Evolutionary conservation across 345 rosid species (phyloP).

Genomic region (Sonneratia caseolaris): DNA sequence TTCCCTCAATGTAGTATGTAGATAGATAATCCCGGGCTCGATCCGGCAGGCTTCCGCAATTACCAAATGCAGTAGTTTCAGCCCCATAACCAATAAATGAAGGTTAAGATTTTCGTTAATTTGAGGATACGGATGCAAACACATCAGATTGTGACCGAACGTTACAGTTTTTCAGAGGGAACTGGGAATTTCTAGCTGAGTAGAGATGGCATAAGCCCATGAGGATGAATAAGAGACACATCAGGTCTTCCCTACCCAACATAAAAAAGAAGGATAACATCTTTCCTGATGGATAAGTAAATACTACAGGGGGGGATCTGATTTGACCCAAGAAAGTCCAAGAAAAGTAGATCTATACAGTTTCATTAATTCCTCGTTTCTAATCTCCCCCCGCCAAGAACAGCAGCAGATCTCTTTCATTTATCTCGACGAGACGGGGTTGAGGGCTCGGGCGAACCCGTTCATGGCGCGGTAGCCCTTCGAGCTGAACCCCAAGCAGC

Average conservation of each 20-base stretch:
- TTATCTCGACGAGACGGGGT: slow-evolving; percentile 87
- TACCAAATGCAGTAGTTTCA: too few relatives aligned
- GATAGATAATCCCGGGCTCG: too few relatives aligned
- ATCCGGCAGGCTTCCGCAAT: not conserved
- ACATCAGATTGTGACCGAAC: too few relatives aligned
- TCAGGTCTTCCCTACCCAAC: not conserved
- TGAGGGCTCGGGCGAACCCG: slow-evolving; percentile 78
- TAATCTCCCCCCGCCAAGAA: slow-evolving; percentile 11
- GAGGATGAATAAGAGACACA: not conserved
- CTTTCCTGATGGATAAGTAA: not conserved
- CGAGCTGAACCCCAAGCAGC: slow-evolving; percentile 91
- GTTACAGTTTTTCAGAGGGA: too few relatives aligned
- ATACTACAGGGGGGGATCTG: not conserved
- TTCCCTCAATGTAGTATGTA: too few relatives aligned
- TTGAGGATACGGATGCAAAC: not conserved
- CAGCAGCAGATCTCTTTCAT: slow-evolving; percentile 2
- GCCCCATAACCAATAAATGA: too few relatives aligned
- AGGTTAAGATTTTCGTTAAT: too few relatives aligned
- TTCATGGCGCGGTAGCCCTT: slow-evolving; percentile 90
- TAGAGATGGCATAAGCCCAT: too few relatives aligned
- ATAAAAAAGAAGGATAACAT: not conserved
- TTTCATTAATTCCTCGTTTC: slow-evolving; percentile 6
- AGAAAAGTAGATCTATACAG: slow-evolving; percentile 1
- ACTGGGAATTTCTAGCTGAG: too few relatives aligned
- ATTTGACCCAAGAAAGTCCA: not conserved